Evolutionary conservation across 306 rosid species (phyloP).

Genomic region (Rosa chinensis): DNA sequence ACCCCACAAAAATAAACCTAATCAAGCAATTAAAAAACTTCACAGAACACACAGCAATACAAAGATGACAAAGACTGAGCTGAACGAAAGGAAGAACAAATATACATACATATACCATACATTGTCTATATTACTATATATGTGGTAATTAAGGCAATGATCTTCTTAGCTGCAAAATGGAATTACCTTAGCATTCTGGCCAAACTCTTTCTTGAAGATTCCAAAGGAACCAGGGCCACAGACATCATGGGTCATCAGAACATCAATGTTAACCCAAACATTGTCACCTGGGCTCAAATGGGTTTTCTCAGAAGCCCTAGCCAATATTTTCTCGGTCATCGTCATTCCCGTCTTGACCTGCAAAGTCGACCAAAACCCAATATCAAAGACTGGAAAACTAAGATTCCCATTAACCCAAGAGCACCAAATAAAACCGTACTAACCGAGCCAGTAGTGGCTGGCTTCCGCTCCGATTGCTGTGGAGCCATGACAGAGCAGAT

Average conservation of each 20-base stretch:
- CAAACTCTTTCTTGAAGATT: constrained; percentile 90
- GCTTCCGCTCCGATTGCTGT: constrained; percentile 53
- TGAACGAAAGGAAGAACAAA: not conserved
- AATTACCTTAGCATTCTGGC: constrained; percentile 80
- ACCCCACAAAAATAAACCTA: no score
- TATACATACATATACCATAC: not conserved
- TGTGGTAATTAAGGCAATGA: not conserved
- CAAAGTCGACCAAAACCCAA: constrained; percentile 20
- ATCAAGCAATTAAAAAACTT: not conserved
- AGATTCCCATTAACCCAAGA: not conserved
- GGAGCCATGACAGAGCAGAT: constrained; percentile 69
- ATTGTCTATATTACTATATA: not conserved
- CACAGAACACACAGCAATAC: not conserved
- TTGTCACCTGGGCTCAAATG: constrained; percentile 79
- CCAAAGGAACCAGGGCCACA: constrained; percentile 94
- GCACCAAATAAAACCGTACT: not conserved
- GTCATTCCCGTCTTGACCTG: constrained; percentile 91
- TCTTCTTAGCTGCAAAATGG: not conserved
- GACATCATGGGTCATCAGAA: constrained; percentile 95
- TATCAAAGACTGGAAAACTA: not conserved
- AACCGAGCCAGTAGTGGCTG: constrained; percentile 70
- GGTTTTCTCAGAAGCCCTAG: constrained; percentile 71
- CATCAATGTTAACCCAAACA: constrained; percentile 80
- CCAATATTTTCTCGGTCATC: constrained; percentile 90
- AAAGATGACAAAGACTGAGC: not conserved